phyloP scores from a whole-genome alignment of 176 grass and related monocot species.

The Dendrocalamus sinicus region DNA sequence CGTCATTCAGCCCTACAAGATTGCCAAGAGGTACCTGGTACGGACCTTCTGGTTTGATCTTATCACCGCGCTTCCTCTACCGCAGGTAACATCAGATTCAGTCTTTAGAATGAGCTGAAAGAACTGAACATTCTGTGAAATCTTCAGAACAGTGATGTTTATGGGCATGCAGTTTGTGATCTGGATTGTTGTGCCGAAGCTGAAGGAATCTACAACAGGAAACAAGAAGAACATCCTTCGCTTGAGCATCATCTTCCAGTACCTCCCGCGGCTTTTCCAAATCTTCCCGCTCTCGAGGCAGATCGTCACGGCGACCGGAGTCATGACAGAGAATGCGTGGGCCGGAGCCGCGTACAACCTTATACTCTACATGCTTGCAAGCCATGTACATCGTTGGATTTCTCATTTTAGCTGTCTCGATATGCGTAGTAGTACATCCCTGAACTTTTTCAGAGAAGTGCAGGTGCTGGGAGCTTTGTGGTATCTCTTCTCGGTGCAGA shows the following conservation, averaged over 20 bases:
- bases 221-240: slow-evolving; percentile 73
- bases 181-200: slow-evolving; percentile 68
- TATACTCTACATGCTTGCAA: slow-evolving; percentile 96
- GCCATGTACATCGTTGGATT: slow-evolving; percentile 58
- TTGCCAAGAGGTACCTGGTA: slow-evolving; percentile 69
- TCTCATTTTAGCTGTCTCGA: neutral
- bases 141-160: neutral
- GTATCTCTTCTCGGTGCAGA: slow-evolving; percentile 91
- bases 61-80: slow-evolving; percentile 78
- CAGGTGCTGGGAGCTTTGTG: slow-evolving; percentile 89
- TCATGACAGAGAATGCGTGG: slow-evolving; percentile 93
- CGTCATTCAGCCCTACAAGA: slow-evolving; percentile 76
- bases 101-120: neutral
- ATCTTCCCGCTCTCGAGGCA: slow-evolving; percentile 80
- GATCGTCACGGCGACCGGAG: slow-evolving; percentile 80
- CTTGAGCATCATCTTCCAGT: slow-evolving; percentile 86
- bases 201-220: slow-evolving; percentile 56
- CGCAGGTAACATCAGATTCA: slow-evolving; percentile 63
- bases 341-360: slow-evolving; percentile 96
- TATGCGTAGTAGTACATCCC: neutral
- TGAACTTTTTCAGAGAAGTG: neutral
- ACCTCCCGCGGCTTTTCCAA: slow-evolving; percentile 83
- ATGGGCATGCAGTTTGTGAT: slow-evolving; percentile 64
- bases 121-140: neutral
- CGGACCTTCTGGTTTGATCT: slow-evolving; percentile 76